Evolutionary conservation across 805 yeast species (phyloP).

Genomic region (Yarrowia sp.): DNA sequence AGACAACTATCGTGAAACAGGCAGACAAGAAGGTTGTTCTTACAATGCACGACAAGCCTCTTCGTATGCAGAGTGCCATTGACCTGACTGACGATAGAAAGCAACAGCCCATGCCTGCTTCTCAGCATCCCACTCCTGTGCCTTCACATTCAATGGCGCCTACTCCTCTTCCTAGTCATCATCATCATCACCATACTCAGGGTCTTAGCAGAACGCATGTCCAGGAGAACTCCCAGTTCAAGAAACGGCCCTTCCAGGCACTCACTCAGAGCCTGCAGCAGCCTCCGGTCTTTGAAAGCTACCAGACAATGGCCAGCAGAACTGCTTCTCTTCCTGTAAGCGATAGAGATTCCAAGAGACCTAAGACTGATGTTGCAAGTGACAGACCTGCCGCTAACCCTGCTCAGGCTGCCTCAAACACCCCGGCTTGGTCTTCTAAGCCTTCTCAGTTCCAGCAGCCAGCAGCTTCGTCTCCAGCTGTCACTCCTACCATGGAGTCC

Average conservation of each 20-base stretch:
- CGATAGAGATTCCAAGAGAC: slow-evolving; percentile 6
- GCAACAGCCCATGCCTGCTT: not conserved
- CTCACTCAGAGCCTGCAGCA: slow-evolving; percentile 32
- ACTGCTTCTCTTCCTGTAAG: slow-evolving; percentile 17
- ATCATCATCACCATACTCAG: not conserved
- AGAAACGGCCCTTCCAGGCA: slow-evolving; percentile 22
- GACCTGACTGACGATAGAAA: slow-evolving; percentile 4
- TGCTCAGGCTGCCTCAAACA: not conserved
- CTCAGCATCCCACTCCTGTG: slow-evolving; percentile 4
- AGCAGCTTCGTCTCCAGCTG: not conserved
- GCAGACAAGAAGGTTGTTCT: not conserved
- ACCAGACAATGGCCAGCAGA: not conserved
- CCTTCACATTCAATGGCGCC: slow-evolving; percentile 1
- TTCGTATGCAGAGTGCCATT: not conserved
- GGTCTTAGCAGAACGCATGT: slow-evolving; percentile 12
- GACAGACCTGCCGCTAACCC: not conserved
- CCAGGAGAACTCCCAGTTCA: slow-evolving; percentile 5
- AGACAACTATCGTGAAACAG: not conserved
- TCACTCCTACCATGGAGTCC: slow-evolving; percentile 13
- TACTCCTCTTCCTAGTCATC: not conserved
- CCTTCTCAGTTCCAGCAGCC: not conserved
- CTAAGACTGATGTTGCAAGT: not conserved
- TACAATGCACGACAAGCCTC: slow-evolving; percentile 9
- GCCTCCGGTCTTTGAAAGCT: slow-evolving; percentile 9
- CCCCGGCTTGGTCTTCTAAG: not conserved